phyloP scores from a whole-genome alignment of 768 basidiomycete genomes.

The Serendipita sp. region DNA sequence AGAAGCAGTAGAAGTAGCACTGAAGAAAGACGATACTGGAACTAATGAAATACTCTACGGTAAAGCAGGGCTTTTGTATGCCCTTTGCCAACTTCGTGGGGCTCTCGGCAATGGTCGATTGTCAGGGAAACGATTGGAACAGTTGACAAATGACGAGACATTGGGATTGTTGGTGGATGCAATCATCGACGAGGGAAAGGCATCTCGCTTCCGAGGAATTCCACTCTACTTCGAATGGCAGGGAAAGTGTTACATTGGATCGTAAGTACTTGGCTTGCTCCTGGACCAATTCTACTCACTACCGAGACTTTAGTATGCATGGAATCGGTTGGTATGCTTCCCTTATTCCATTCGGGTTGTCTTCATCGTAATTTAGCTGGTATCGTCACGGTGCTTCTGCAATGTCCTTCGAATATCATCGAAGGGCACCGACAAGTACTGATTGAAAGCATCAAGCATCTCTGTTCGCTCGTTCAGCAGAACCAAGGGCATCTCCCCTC shows the following conservation, averaged over 20 bases:
- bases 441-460: neutral
- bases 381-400: constrained; percentile 10
- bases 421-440: neutral
- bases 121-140: neutral
- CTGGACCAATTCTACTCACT: neutral
- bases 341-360: neutral
- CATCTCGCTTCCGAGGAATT: neutral
- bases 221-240: constrained; percentile 9
- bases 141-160: constrained; percentile 1
- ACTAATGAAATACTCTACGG: constrained; percentile 9
- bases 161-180: neutral
- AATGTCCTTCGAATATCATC: constrained; percentile 8
- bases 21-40: neutral
- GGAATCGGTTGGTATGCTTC: constrained; percentile 3
- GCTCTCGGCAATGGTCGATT: neutral
- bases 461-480: constrained; percentile 2
- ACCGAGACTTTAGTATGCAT: neutral
- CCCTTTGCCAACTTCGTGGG: neutral
- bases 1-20: constrained; percentile 5
- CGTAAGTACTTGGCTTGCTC: neutral
- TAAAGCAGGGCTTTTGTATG: constrained; percentile 8
- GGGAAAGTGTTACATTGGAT: constrained; percentile 8
- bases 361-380: neutral
- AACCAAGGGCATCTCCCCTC: constrained; percentile 11
- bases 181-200: neutral